Evolutionary conservation across 148 eudicot genomes (phyloP), one percentile per base, ranked within the genome.

Genomic region (Diospyros kaki): DNA sequence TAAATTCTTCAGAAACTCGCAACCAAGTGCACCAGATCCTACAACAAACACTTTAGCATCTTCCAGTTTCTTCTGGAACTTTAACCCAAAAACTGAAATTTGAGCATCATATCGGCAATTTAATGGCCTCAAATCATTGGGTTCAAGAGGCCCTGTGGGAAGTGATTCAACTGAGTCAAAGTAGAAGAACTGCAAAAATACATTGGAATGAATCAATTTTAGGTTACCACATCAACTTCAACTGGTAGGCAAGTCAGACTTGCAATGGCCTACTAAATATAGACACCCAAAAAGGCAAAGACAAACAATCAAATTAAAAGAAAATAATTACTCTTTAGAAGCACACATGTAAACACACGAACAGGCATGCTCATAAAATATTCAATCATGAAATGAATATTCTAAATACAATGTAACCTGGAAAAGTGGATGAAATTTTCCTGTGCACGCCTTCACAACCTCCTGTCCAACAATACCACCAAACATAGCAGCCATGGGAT

Each of bases 401-500:
- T 40, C 13, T 14, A 54, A 15, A 63, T 59, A 28, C 66, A n/a
- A 28, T 44, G 17, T 51, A 78, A 93, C 98, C 98, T 93, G 97
- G 81, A 87, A 86, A 66, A 94, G 90, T 64, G 98, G 98, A 81
- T 91, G 93, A 50, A 94, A 94, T 87, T 94, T 94, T 73, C 98
- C 97, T 78, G 97, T 89, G 90, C 98, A 94, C 39, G 98, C 98
- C 87, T 94, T 94, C 77, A 94, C 64, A 81, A 94, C 93, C 85
- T 94, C 98, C 78, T 91, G 98, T 54, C 97, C 97, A 41, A 90
- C 93, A 74, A 94, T 84, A 64, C 98, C 98, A 70, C 98, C 98
- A 83, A 94, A 94, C 97, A 94, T 91, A 76, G 98, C 98, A 87
- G 95, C 97, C 94, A 94, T 89, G 69, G 98, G 98, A 83, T 88